Conservation (phyloP, 441 rosid genomes). For the Pelargonium citronellum region DNA sequence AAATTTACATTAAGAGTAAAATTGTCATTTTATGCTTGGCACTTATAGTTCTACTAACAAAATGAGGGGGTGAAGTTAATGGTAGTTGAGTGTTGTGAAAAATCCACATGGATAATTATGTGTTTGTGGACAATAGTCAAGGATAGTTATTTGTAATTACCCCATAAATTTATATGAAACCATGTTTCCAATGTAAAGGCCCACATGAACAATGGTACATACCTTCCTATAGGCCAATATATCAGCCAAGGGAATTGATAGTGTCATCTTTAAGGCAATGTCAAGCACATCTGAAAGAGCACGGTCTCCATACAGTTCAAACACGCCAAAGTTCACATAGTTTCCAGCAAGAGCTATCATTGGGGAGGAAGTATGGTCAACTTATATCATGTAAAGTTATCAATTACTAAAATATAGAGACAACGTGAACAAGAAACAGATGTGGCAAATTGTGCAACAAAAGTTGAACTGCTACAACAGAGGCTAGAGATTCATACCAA, state of each 20-base stretch:
- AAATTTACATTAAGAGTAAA: no score
- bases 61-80: no score
- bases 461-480: neutral
- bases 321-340: slow-evolving; percentile 95
- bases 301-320: slow-evolving; percentile 96
- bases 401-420: neutral
- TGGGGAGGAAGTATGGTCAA: neutral
- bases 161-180: neutral
- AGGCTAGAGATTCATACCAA: slow-evolving; percentile 5
- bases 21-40: no score
- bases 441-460: neutral
- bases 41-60: no score
- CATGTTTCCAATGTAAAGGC: slow-evolving; percentile 4
- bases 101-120: no score
- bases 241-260: slow-evolving; percentile 92
- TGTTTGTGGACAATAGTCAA: no score
- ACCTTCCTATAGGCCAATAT: slow-evolving; percentile 91
- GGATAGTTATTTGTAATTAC: no score
- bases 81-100: no score
- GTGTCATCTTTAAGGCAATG: slow-evolving; percentile 76
- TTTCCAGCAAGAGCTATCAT: slow-evolving; percentile 92
- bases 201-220: slow-evolving; percentile 9
- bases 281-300: slow-evolving; percentile 97
- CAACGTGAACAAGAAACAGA: slow-evolving; percentile 4
- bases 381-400: neutral